Conservation (phyloP, 441 rosid genomes). For the Populus hybrid region DNA sequence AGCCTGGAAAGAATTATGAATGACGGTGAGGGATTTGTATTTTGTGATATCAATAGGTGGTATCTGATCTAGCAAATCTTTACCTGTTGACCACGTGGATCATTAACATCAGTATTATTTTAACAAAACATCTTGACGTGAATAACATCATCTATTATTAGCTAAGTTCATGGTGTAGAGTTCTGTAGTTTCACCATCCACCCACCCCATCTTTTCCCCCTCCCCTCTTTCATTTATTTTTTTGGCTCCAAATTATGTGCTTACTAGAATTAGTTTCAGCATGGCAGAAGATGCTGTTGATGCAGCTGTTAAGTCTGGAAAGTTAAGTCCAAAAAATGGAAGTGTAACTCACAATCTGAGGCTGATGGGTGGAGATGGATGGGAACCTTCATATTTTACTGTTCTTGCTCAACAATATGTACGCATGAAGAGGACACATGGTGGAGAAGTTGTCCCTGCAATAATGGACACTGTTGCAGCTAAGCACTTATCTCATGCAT, state of each 20-base stretch:
- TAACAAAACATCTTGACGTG: too few species aligned
- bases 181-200: background rate
- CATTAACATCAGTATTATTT: background rate
- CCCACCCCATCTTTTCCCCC: background rate
- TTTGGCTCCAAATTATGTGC: conserved; percentile 14
- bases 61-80: background rate
- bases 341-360: conserved; percentile 55
- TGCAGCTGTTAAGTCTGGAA: conserved; percentile 78
- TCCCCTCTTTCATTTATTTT: background rate
- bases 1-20: background rate
- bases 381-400: conserved; percentile 90
- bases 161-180: background rate
- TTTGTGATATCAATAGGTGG: background rate
- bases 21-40: background rate
- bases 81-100: background rate
- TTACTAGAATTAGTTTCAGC: conserved; percentile 49
- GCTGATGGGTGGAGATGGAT: conserved; percentile 77
- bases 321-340: conserved; percentile 56
- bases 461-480: conserved; percentile 83
- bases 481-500: conserved; percentile 88
- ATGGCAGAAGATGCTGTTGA: conserved; percentile 98
- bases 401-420: conserved; percentile 80
- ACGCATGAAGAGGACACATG: conserved; percentile 79
- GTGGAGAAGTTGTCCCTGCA: conserved; percentile 81
- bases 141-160: background rate